Evolutionary conservation across 2,329 filamentous ascomycete genomes (phyloP).

Genomic region (Alternaria gansuensis): DNA sequence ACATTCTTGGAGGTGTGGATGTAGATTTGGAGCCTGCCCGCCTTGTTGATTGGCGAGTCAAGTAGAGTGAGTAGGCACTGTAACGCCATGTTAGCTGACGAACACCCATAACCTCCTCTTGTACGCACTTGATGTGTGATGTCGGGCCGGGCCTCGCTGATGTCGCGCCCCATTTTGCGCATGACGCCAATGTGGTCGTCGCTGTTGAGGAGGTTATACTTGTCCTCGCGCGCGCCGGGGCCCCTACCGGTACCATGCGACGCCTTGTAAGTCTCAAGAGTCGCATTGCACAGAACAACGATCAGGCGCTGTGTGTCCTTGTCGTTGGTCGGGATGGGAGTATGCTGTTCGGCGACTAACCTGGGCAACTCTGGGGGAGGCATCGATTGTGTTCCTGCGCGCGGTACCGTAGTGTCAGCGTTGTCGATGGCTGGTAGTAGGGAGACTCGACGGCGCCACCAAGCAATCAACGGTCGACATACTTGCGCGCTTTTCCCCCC

Average conservation of each 20-base stretch:
- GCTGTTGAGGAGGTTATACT: conserved; percentile 97
- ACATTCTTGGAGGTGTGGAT: conserved; percentile 98
- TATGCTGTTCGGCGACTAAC: conserved; percentile 91
- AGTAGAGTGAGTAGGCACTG: conserved; percentile 96
- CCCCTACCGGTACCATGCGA: conserved; percentile 73
- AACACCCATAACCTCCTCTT: conserved; percentile 17
- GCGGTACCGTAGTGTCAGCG: conserved; percentile 35
- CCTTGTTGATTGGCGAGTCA: conserved; percentile 98
- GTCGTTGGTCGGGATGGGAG: conserved; percentile 82
- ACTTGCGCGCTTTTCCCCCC: conserved; percentile 52
- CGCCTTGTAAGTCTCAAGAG: conserved; percentile 96
- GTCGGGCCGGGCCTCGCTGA: conserved; percentile 95
- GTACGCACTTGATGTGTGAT: conserved; percentile 93
- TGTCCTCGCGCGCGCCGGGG: conserved; percentile 80
- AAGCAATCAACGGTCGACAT: conserved; percentile 32
- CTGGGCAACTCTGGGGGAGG: conserved; percentile 90
- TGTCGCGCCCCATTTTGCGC: conserved; percentile 99
- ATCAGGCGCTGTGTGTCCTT: conserved; percentile 92
- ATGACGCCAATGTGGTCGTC: conserved; percentile 99
- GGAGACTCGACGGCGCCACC: conserved; percentile 12
- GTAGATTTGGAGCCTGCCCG: conserved; percentile 96
- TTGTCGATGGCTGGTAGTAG: conserved; percentile 23
- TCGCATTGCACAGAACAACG: conserved; percentile 95
- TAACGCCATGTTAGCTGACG: conserved; percentile 33
- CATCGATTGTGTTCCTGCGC: conserved; percentile 79